These are phyloP conservation scores for Cystofilobasidium capitatum DNA, from an alignment of 768 basidiomycete species.

Conservation along the genomic window DNA sequence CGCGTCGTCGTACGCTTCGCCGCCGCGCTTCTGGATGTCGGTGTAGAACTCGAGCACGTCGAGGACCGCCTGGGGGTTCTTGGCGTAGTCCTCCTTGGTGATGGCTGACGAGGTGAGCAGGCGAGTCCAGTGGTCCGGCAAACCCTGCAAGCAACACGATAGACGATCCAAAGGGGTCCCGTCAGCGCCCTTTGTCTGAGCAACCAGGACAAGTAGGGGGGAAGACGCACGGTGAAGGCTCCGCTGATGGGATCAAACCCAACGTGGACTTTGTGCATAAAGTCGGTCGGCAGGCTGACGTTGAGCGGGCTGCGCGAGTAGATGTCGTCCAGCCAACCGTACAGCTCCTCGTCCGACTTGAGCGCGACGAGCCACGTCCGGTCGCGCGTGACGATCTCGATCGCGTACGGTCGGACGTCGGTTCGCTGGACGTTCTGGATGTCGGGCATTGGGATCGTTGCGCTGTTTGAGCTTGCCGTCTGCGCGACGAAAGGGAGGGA, in stretches of 20 bases:
- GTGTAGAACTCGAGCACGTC: conserved; percentile 98
- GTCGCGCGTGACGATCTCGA: conserved; percentile 74
- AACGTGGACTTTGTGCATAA: conserved; percentile 97
- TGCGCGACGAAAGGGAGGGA: conserved; percentile 28
- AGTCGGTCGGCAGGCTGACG: conserved; percentile 88
- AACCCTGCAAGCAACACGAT: conserved; percentile 50
- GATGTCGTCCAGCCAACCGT: conserved; percentile 95
- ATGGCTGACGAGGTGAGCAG: conserved; percentile 95
- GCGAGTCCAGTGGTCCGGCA: conserved; percentile 95
- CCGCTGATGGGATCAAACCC: conserved; percentile 91
- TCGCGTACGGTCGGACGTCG: conserved; percentile 88
- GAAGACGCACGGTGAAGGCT: conserved; percentile 68
- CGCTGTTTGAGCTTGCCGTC: conserved; percentile 43
- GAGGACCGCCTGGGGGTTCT: conserved; percentile 91
- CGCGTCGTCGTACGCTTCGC: conserved; percentile 54
- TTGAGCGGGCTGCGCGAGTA: conserved; percentile 87
- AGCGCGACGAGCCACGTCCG: conserved; percentile 67
- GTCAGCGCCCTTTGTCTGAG: too few species aligned
- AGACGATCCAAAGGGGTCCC: background rate
- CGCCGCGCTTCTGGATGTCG: conserved; percentile 74
- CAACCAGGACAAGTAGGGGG: too few species aligned
- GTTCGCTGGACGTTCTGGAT: conserved; percentile 81
- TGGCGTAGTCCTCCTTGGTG: conserved; percentile 93
- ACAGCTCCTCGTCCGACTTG: conserved; percentile 93
- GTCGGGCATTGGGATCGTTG: conserved; percentile 56